These are phyloP conservation scores for Monosporozyma siamensis DNA, from an alignment of 805 yeast species.

Conservation along the genomic window DNA sequence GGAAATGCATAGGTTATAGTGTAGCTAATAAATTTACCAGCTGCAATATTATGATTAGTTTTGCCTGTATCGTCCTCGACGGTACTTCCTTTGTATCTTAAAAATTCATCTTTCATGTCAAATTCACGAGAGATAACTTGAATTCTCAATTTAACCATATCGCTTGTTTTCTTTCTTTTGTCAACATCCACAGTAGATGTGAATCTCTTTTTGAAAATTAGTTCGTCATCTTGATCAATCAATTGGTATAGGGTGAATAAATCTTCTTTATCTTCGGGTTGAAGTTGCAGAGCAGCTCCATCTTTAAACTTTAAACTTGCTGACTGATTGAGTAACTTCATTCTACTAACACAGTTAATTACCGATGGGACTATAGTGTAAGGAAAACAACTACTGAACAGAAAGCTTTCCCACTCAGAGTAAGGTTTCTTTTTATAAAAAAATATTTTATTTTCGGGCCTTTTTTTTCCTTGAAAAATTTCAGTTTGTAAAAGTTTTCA, in stretches of 20 bases:
- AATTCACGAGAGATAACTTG: conserved; percentile 65
- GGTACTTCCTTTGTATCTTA: conserved; percentile 76
- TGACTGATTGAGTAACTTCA: conserved; percentile 3
- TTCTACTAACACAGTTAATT: too few relatives aligned
- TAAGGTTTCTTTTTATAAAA: too few relatives aligned
- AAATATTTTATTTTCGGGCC: too few relatives aligned
- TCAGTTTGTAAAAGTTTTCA: too few relatives aligned
- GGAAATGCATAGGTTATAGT: conserved; percentile 63
- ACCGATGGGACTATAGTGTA: too few relatives aligned
- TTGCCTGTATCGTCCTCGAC: conserved; percentile 33
- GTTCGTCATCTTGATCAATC: conserved; percentile 64
- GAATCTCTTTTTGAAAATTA: conserved; percentile 52
- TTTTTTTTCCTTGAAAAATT: too few relatives aligned
- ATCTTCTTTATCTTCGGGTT: conserved; percentile 87
- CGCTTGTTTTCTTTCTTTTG: conserved; percentile 45
- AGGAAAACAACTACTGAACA: too few relatives aligned
- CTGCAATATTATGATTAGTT: conserved; percentile 63
- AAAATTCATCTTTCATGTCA: conserved; percentile 62
- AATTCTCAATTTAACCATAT: conserved; percentile 51
- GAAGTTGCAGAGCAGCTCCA: conserved; percentile 38
- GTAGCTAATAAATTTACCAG: conserved; percentile 82
- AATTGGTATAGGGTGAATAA: conserved; percentile 82
- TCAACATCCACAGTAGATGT: conserved; percentile 66
- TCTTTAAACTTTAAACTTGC: conserved; percentile 7
- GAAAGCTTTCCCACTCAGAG: too few relatives aligned